Base-by-base conservation (phyloP, 768 basidiomycete genomes). In the Lactarius akahatsu region DNA sequence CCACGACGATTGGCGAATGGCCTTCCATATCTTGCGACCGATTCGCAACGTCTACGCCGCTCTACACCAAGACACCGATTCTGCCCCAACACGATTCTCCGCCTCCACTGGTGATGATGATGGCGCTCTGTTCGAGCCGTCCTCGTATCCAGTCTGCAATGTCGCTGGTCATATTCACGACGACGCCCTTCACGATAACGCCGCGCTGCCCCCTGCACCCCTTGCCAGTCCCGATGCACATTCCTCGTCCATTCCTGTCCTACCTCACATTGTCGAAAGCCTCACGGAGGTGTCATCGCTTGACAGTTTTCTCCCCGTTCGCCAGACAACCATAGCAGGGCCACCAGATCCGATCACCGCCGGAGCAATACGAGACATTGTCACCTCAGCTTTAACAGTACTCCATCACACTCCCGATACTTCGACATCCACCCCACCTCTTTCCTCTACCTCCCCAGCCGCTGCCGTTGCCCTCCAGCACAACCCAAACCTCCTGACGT, bases 71-170 rank as follows among this genome's bases (percentile, higher is more conserved):
- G 10, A 5, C 3, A 23, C n/a, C 10, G 45, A 47, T 47, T 23
- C 45, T 11, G 20, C 20, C 20, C n/a, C n/a, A 47, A 47, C 45
- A 47, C n/a, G 8, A 11, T 47, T 47, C 45, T 10, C 20, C 10
- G 45, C 9, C 10, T 47, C n/a, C 45, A 47, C 45, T 4, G 0
- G n/a, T 23, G n/a, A n/a, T 18, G 0, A 3, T 1, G 8, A 45
- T 10, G 18, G 0, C 18, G 6, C 5, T 20, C 43, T 45, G 20
- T 9, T 0, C 2, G 0, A 10, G 0, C 43, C 43, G 2, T 9
- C 20, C 43, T 20, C 43, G 8, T 45, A 45, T n/a, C 43, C 43
- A 18, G 3, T 45, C 7, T 45, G 43, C 43, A 45, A 45, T 0
- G 1, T 45, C 20, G 7, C 20, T 8, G 43, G 20, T 7, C 43